Conservation (phyloP, 768 basidiomycete genomes). For the Xerocomus potaroensis region DNA sequence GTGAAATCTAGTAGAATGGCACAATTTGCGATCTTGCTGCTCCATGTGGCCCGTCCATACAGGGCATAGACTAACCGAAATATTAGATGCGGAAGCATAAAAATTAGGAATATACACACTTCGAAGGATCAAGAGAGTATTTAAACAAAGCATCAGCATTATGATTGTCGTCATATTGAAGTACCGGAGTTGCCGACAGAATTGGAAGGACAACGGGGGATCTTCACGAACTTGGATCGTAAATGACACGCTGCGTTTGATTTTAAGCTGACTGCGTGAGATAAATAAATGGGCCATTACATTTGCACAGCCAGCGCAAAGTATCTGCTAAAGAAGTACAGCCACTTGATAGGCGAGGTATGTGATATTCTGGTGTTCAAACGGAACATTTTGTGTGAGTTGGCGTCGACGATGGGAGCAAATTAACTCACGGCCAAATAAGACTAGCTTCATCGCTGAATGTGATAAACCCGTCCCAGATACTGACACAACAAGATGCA, state of each 20-base stretch:
- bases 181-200: constrained; percentile 12
- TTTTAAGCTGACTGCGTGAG: background rate
- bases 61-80: constrained; percentile 17
- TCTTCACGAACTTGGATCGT: background rate
- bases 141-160: constrained; percentile 15
- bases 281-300: constrained; percentile 4
- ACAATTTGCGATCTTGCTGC: background rate
- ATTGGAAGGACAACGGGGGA: background rate
- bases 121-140: constrained; percentile 20
- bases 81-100: background rate
- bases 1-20: constrained; percentile 12
- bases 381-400: no score
- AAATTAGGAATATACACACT: constrained; percentile 11
- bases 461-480: constrained; percentile 20
- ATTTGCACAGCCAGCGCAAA: constrained; percentile 12
- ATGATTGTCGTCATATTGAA: constrained; percentile 11
- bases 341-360: constrained; percentile 19
- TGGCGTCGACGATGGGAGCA: background rate
- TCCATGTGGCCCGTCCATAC: constrained; percentile 2
- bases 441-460: constrained; percentile 16
- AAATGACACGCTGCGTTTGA: constrained; percentile 5
- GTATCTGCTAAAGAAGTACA: constrained; percentile 25
- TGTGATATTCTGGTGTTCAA: constrained; percentile 12
- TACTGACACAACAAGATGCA: constrained; percentile 1
- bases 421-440: constrained; percentile 22